Base-by-base conservation (phyloP, 2,329 filamentous ascomycete species). In the Talaromyces funiculosus region DNA sequence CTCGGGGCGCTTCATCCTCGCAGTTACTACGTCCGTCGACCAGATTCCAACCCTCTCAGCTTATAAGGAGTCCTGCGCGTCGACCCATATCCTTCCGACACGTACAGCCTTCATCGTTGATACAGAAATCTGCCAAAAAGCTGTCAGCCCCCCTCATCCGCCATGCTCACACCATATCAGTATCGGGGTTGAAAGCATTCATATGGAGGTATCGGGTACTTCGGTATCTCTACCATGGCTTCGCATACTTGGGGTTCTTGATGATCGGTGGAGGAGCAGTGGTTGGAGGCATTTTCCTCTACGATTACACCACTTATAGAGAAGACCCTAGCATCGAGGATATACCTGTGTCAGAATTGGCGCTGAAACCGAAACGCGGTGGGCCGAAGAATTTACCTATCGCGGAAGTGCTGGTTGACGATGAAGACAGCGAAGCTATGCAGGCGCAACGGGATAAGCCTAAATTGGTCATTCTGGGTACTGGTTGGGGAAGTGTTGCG, bases 331-430 rank as follows among this genome's bases (percentile, higher is more conserved):
- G 81, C 6, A 81, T 82, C 26, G 79, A 80, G 65, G 92, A 97
- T 67, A 86, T 96, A 61, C 83, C 88, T 54, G 89, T 99, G n/a
- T 92, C 92, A 1, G 84, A 90, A 67, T 78, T 91, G 37, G 94
- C 94, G 1, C 79, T 99, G 57, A 86, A 86, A 61, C 94, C 94
- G 1, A 84, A 87, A 64, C 83, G 83, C 62, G 94, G 94, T 59
- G 94, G 94, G 0, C 92, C 93, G 0, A 97, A 99, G 81, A 96
- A 99, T 69, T 78, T 99, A 35, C 94, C 93, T 1, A 94, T 99
- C 62, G 87, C 90, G 20, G 90, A 97, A 65, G 85, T 89, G 24
- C 85, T 92, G 63, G 86, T 99, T 42, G 92, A 96, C 70, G 94
- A 97, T 70, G 86, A 96, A 67, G 93, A 97, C 65, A 85, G 79